These are phyloP conservation scores for Fraxinus excelsior DNA, from an alignment of 257 asterid species.

Conservation along the genomic window DNA sequence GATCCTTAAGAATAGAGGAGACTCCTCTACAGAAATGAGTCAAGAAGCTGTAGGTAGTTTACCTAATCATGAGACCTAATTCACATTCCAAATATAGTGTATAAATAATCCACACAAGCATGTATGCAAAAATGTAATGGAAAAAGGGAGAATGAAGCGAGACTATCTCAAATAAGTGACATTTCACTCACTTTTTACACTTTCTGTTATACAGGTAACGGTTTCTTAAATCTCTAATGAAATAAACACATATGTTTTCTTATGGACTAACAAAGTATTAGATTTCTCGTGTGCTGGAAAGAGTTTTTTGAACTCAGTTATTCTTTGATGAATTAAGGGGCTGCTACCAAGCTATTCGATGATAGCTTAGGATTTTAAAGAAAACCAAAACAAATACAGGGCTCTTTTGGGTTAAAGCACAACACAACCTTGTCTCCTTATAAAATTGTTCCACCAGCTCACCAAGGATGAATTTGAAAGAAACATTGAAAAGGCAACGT, in stretches of 20 bases:
- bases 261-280: background rate
- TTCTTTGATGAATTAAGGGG: background rate
- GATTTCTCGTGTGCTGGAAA: background rate
- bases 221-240: too few relatives aligned
- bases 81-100: conserved; percentile 6
- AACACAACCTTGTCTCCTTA: background rate
- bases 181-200: background rate
- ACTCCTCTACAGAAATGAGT: conserved; percentile 6
- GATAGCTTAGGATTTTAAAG: background rate
- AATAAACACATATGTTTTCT: background rate
- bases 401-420: background rate
- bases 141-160: background rate
- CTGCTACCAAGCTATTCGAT: background rate
- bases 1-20: background rate
- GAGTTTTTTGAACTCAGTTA: background rate
- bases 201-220: too few relatives aligned
- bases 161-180: background rate
- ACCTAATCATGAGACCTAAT: background rate
- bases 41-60: conserved; percentile 13
- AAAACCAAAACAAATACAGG: background rate
- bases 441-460: background rate
- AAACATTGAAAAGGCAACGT: background rate
- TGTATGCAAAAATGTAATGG: conserved; percentile 10
- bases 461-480: background rate
- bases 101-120: background rate